Percentiles rank a stretch among this genome's conserved stretches.
Conservation (phyloP, 139 green algal genomes). For the Axilococcus clingmanii region DNA sequence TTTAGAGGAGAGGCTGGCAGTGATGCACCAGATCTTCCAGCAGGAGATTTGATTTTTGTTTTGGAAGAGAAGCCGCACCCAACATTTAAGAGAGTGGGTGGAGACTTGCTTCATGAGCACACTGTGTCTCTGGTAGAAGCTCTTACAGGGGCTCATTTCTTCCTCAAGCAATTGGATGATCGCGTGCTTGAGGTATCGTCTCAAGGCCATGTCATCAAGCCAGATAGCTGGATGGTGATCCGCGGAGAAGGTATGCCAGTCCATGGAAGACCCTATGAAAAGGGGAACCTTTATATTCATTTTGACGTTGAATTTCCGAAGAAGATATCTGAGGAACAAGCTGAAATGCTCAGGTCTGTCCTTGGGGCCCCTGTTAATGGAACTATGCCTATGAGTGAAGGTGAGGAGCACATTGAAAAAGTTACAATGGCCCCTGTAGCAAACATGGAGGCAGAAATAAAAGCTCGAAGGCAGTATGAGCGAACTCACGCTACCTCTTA, state of each 20-base stretch:
- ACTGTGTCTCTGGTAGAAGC: constrained; percentile 80
- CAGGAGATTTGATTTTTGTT: constrained; percentile 94
- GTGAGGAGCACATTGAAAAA: constrained; percentile 57
- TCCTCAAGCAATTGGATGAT: constrained; percentile 87
- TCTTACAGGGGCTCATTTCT: constrained; percentile 74
- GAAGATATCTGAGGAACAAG: constrained; percentile 23
- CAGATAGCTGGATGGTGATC: constrained; percentile 66
- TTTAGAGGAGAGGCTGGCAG: constrained; percentile 88
- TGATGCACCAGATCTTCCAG: constrained; percentile 70
- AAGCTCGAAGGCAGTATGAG: constrained; percentile 44
- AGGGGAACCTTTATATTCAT: constrained; percentile 90
- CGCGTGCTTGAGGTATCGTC: constrained; percentile 64
- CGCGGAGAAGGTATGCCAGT: constrained; percentile 93
- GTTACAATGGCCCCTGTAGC: constrained; percentile 27
- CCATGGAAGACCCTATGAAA: constrained; percentile 77
- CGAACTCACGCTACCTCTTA: constrained; percentile 35
- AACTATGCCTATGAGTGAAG: constrained; percentile 49
- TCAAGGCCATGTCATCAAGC: constrained; percentile 83
- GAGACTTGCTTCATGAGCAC: constrained; percentile 87
- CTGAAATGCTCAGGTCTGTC: constrained; percentile 19
- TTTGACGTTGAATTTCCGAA: constrained; percentile 86
- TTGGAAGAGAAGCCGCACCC: constrained; percentile 87
- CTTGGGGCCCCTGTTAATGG: constrained; percentile 13
- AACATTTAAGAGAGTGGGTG: constrained; percentile 80
- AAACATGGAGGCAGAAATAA: constrained; percentile 88